Conservation (phyloP, 225 moss, liverwort and hornwort species). For the Asterella californica region DNA sequence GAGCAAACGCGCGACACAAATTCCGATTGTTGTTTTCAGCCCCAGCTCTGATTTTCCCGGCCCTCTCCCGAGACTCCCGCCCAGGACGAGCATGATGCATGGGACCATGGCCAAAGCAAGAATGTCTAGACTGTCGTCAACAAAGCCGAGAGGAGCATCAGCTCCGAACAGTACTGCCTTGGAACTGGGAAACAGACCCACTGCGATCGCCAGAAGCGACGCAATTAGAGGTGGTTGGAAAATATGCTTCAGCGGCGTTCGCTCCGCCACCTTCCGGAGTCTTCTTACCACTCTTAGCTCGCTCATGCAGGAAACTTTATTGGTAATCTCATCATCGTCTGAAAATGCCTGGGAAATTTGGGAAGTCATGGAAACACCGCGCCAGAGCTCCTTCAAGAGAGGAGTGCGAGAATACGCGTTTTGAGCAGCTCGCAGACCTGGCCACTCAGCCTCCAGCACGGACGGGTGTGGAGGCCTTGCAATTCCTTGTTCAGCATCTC, state of each 20-base stretch:
- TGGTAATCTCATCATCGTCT: slow-evolving; percentile 33
- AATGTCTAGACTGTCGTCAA: slow-evolving; percentile 80
- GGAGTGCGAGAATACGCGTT: slow-evolving; percentile 67
- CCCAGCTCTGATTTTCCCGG: slow-evolving; percentile 74
- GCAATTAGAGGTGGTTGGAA: slow-evolving; percentile 80
- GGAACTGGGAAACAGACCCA: slow-evolving; percentile 59
- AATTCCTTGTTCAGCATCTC: not conserved
- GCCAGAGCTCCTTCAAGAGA: slow-evolving; percentile 64
- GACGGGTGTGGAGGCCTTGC: slow-evolving; percentile 42
- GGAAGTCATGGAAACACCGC: slow-evolving; percentile 45
- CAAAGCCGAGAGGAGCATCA: slow-evolving; percentile 63
- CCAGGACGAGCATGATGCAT: slow-evolving; percentile 86
- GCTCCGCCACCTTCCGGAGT: slow-evolving; percentile 71
- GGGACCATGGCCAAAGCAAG: slow-evolving; percentile 78
- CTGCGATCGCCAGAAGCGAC: slow-evolving; percentile 70
- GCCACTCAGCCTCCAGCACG: slow-evolving; percentile 86
- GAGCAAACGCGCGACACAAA: slow-evolving; percentile 71
- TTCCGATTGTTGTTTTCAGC: slow-evolving; percentile 60
- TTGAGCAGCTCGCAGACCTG: slow-evolving; percentile 50
- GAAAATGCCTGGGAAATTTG: slow-evolving; percentile 27
- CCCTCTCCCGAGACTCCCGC: slow-evolving; percentile 72
- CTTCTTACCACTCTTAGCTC: slow-evolving; percentile 64
- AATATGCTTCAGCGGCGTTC: slow-evolving; percentile 75
- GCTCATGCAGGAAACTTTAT: slow-evolving; percentile 50
- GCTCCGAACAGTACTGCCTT: slow-evolving; percentile 63